These are phyloP conservation scores for Nephelium lappaceum DNA, from an alignment of 345 rosid genomes.

Conservation along the genomic window DNA sequence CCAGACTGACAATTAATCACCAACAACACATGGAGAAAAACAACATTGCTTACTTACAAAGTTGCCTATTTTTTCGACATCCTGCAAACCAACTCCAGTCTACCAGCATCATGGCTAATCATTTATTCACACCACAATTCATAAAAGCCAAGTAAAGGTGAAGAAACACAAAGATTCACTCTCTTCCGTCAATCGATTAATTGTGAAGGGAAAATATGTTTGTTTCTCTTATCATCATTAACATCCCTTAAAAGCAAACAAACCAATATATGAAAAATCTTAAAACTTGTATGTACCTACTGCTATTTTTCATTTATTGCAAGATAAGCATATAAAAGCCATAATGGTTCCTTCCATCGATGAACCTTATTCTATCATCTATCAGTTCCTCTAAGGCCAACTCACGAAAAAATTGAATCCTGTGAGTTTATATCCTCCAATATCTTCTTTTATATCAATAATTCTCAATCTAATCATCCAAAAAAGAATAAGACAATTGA, in stretches of 20 bases:
- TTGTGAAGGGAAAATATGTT: neutral
- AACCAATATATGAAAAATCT: neutral
- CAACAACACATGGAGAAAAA: neutral
- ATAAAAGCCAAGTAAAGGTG: neutral
- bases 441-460: neutral
- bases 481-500: neutral
- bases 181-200: no score
- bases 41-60: neutral
- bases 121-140: neutral
- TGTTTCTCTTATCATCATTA: neutral
- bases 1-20: neutral
- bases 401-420: neutral
- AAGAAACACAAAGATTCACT: neutral
- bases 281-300: neutral
- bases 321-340: neutral
- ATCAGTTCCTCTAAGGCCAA: neutral
- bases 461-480: neutral
- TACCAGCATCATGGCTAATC: neutral
- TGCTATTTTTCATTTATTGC: no score
- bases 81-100: neutral
- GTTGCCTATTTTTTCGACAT: neutral
- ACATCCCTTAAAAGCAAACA: neutral
- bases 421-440: neutral
- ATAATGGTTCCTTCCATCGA: neutral
- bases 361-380: neutral